These are phyloP conservation scores for Salix viminalis DNA, from an alignment of 345 rosid genomes.

Conservation along the genomic window DNA sequence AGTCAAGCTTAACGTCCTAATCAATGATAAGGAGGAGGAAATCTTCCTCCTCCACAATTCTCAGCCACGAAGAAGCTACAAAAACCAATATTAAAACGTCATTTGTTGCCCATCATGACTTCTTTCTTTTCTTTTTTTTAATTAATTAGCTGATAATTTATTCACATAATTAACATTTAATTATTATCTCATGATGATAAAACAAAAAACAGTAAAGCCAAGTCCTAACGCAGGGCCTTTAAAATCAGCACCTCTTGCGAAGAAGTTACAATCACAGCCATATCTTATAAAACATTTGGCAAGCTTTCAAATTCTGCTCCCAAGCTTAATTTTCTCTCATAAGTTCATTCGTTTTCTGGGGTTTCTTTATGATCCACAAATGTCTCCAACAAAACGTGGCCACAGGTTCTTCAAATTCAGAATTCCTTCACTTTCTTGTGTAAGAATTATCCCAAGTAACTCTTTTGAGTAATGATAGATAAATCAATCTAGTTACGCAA, in stretches of 20 bases:
- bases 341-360: background rate
- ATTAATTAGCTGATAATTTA: too few species aligned
- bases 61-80: background rate
- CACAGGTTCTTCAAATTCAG: constrained; percentile 33
- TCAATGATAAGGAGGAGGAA: background rate
- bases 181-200: too few species aligned
- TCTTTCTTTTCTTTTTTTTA: background rate
- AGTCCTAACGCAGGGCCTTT: too few species aligned
- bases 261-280: background rate
- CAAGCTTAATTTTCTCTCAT: background rate
- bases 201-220: too few species aligned
- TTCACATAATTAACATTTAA: background rate
- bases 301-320: background rate
- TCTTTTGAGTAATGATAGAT: background rate
- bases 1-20: constrained; percentile 4
- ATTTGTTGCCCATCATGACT: background rate
- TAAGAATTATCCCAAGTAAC: background rate
- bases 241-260: background rate
- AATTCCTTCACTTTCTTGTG: constrained; percentile 4
- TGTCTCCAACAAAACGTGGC: constrained; percentile 21
- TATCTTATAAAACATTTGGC: background rate
- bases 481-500: background rate
- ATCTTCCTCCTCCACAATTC: background rate
- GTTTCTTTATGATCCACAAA: constrained; percentile 10
- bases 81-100: background rate